Evolutionary conservation across 768 basidiomycete genomes (phyloP).

Genomic region (Omphalotus guepiniiformis): DNA sequence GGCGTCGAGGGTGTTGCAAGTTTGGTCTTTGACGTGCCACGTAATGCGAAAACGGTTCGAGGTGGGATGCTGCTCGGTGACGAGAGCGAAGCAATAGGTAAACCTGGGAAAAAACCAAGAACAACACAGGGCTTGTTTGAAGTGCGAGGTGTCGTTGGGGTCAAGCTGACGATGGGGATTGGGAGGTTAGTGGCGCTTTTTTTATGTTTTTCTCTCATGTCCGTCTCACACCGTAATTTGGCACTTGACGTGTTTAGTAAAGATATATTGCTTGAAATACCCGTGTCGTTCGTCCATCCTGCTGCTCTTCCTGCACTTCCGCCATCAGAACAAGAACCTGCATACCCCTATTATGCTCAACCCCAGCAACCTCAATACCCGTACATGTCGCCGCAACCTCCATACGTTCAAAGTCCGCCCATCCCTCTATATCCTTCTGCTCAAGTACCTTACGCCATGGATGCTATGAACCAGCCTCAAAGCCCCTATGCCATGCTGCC

Average conservation of each 20-base stretch:
- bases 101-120: constrained; percentile 16
- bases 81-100: constrained; percentile 28
- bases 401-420: not conserved
- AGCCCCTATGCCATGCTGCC: not conserved
- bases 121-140: constrained; percentile 60
- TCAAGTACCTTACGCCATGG: not conserved
- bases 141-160: constrained; percentile 55
- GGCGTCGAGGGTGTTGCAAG: constrained; percentile 76
- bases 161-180: constrained; percentile 67
- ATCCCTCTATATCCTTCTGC: not conserved
- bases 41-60: constrained; percentile 55
- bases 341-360: constrained; percentile 6
- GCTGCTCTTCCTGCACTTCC: constrained; percentile 43
- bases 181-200: constrained; percentile 47
- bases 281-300: constrained; percentile 62
- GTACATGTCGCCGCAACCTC: not conserved
- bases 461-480: not conserved
- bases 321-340: constrained; percentile 21
- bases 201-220: constrained; percentile 2
- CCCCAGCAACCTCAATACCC: constrained; percentile 19
- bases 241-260: constrained; percentile 49
- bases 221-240: constrained; percentile 10
- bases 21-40: constrained; percentile 78
- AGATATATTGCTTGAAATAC: constrained; percentile 62
- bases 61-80: constrained; percentile 60